Conservation (phyloP, 805 yeast genomes). For the Clavispora asparagi region DNA sequence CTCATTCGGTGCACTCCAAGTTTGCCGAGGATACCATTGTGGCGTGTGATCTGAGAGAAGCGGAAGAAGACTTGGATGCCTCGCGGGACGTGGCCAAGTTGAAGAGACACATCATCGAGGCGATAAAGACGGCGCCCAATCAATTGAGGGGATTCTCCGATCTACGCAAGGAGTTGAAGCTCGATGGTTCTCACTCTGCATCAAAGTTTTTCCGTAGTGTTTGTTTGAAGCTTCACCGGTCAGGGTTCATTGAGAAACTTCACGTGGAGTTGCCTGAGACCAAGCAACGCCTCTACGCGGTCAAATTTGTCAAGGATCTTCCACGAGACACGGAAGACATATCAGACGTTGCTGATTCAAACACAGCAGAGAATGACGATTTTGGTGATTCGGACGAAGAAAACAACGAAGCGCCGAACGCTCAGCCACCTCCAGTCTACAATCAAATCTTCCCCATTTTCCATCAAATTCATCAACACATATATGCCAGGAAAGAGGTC, state of each 20-base stretch:
- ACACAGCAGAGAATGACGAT: constrained; percentile 16
- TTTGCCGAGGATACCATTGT: constrained; percentile 28
- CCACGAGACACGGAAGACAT: constrained; percentile 43
- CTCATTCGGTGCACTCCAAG: constrained; percentile 46
- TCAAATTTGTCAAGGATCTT: constrained; percentile 40
- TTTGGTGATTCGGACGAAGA: constrained; percentile 16
- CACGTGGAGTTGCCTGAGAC: constrained; percentile 37
- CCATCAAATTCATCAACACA: constrained; percentile 54
- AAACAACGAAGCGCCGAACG: constrained; percentile 6
- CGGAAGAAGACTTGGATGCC: constrained; percentile 21
- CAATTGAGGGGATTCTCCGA: constrained; percentile 57
- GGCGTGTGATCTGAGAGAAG: constrained; percentile 19
- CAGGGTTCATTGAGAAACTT: constrained; percentile 45
- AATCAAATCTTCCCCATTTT: constrained; percentile 61
- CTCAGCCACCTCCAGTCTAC: constrained; percentile 23
- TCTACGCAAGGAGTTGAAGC: constrained; percentile 52
- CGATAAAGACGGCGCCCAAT: constrained; percentile 54
- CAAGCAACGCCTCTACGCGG: constrained; percentile 25
- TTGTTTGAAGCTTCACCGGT: constrained; percentile 39
- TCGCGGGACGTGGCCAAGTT: constrained; percentile 26
- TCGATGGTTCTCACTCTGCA: constrained; percentile 35
- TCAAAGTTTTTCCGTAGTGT: constrained; percentile 47
- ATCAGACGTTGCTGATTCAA: constrained; percentile 29
- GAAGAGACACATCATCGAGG: constrained; percentile 37
- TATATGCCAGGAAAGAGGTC: constrained; percentile 30